Evolutionary conservation across 371 early-diverging fungal genomes (phyloP).

Genomic region (Actinomortierella ambigua): DNA sequence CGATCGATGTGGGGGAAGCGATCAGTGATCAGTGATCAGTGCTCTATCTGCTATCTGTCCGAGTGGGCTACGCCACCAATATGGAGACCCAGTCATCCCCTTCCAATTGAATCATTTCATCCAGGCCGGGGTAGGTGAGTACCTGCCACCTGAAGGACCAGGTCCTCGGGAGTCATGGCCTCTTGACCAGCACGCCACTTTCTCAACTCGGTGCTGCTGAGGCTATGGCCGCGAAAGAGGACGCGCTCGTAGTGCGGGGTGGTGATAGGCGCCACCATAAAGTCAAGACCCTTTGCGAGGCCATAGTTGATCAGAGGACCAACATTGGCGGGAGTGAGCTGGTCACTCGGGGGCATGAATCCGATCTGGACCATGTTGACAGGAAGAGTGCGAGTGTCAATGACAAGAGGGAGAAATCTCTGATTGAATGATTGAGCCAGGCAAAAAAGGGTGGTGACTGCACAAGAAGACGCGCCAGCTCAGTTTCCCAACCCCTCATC

Average conservation of each 20-base stretch:
- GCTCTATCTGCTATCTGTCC: constrained; percentile 52
- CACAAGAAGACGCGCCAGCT: too few species aligned
- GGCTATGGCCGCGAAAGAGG: constrained; percentile 36
- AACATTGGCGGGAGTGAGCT: constrained; percentile 44
- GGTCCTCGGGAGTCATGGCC: constrained; percentile 34
- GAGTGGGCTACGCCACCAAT: constrained; percentile 51
- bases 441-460: too few species aligned
- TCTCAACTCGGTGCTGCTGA: constrained; percentile 15
- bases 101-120: constrained; percentile 15
- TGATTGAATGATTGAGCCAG: too few species aligned
- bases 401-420: neutral
- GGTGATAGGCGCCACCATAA: constrained; percentile 63
- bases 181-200: constrained; percentile 40
- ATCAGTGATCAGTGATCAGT: neutral
- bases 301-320: constrained; percentile 50
- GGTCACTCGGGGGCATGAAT: constrained; percentile 30
- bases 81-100: constrained; percentile 52
- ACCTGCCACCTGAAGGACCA: constrained; percentile 33
- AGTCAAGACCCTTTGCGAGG: constrained; percentile 60
- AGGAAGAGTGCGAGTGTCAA: constrained; percentile 13
- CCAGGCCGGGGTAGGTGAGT: constrained; percentile 11
- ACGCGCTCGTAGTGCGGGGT: constrained; percentile 57
- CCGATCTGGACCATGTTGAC: constrained; percentile 28
- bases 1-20: too few species aligned
- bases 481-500: too few species aligned